phyloP scores from a whole-genome alignment of 2,329 filamentous ascomycete species.

The Trichocomaceae sp. region DNA sequence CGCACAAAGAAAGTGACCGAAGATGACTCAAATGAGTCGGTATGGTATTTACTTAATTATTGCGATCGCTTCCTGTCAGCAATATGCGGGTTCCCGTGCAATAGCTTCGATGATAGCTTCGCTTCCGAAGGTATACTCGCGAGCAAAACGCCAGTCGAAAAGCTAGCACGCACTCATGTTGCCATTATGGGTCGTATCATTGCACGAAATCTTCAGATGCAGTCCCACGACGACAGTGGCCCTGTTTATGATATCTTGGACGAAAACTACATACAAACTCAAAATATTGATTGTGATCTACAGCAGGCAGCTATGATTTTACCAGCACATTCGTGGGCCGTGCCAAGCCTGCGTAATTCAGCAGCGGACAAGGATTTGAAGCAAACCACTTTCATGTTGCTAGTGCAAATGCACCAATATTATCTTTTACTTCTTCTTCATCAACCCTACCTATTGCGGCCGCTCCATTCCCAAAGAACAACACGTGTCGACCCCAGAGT shows the following conservation, averaged over 20 bases:
- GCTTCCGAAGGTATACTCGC: background rate
- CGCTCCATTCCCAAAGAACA: background rate
- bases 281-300: slow-evolving; percentile 17
- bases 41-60: slow-evolving; percentile 35
- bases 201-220: slow-evolving; percentile 16
- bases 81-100: slow-evolving; percentile 45
- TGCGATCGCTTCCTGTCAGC: slow-evolving; percentile 45
- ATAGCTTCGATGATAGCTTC: slow-evolving; percentile 20
- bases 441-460: slow-evolving; percentile 18
- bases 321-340: slow-evolving; percentile 13
- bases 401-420: slow-evolving; percentile 20
- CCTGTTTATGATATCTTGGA: background rate
- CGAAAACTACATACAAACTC: slow-evolving; percentile 13
- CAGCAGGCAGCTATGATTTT: slow-evolving; percentile 16
- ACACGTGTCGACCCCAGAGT: background rate
- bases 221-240: background rate
- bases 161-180: slow-evolving; percentile 15
- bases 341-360: slow-evolving; percentile 1
- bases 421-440: slow-evolving; percentile 19
- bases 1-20: slow-evolving; percentile 22
- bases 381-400: slow-evolving; percentile 15
- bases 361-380: slow-evolving; percentile 8
- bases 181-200: slow-evolving; percentile 15
- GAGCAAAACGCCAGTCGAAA: slow-evolving; percentile 5
- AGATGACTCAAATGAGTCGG: slow-evolving; percentile 16